These are phyloP conservation scores for Didymella sp. DNA, from an alignment of 2,329 filamentous ascomycete species.

Conservation along the genomic window DNA sequence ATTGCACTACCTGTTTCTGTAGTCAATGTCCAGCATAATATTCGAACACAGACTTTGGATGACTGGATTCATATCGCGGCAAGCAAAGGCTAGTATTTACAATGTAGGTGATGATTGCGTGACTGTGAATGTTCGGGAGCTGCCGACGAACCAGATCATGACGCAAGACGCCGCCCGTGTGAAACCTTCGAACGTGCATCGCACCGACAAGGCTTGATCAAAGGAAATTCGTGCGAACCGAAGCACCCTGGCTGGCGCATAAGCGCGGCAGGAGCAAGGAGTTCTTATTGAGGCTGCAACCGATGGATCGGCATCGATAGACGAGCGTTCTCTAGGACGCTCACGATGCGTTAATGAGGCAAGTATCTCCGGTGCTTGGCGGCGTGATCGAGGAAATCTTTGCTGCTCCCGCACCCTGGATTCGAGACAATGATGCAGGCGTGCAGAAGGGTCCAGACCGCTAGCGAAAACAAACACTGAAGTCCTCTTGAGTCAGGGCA, in stretches of 20 bases:
- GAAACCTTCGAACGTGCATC: constrained; percentile 26
- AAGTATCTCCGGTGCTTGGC: constrained; percentile 14
- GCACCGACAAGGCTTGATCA: constrained; percentile 4
- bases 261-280: background rate
- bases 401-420: constrained; percentile 1
- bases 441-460: constrained; percentile 9
- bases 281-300: background rate
- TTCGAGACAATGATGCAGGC: background rate
- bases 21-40: too few species aligned
- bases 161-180: constrained; percentile 1
- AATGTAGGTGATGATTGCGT: too few species aligned
- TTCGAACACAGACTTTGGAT: too few species aligned
- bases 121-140: background rate
- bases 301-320: constrained; percentile 13
- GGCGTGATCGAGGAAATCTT: constrained; percentile 3
- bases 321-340: constrained; percentile 7
- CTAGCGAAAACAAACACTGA: constrained; percentile 1
- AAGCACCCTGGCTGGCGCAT: constrained; percentile 1
- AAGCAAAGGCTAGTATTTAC: too few species aligned
- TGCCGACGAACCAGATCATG: background rate
- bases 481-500: constrained; percentile 4
- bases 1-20: too few species aligned
- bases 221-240: constrained; percentile 7
- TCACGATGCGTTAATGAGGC: constrained; percentile 7
- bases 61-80: too few species aligned